A percentile compares a stretch with the other conserved stretches of the same genome.
phyloP scores from a whole-genome alignment of 2,329 filamentous ascomycete genomes.

The Neophaeococcomyces aloes region DNA sequence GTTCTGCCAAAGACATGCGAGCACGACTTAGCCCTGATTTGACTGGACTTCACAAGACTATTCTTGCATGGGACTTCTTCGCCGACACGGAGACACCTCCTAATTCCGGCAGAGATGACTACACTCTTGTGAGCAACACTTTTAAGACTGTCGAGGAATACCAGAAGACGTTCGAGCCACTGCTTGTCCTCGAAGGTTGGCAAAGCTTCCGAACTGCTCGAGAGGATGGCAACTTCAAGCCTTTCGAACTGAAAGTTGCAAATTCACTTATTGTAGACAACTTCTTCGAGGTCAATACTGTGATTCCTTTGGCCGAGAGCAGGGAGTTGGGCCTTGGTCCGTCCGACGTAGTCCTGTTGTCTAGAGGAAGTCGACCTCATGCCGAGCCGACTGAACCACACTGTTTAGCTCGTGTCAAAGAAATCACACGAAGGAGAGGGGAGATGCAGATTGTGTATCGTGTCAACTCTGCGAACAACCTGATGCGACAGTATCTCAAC shows the following conservation, averaged over 20 bases:
- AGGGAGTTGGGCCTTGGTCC: conserved; percentile 65
- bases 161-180: conserved; percentile 77
- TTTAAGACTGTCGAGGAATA: conserved; percentile 71
- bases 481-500: conserved; percentile 54
- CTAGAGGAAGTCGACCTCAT: conserved; percentile 61
- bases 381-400: conserved; percentile 56
- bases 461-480: conserved; percentile 53
- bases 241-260: conserved; percentile 78
- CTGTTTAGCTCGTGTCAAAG: conserved; percentile 75
- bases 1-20: conserved; percentile 86
- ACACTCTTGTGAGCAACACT: conserved; percentile 63
- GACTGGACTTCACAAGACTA: conserved; percentile 69
- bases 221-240: conserved; percentile 69
- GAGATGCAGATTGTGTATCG: conserved; percentile 77
- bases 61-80: conserved; percentile 93
- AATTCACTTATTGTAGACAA: conserved; percentile 84
- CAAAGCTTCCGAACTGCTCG: conserved; percentile 82
- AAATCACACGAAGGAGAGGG: conserved; percentile 69
- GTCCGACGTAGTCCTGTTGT: conserved; percentile 82
- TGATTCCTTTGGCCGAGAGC: conserved; percentile 59
- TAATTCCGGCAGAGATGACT: conserved; percentile 55
- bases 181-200: conserved; percentile 91
- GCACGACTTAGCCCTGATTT: conserved; percentile 85
- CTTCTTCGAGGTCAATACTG: conserved; percentile 83
- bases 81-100: conserved; percentile 79